These are phyloP conservation scores for Carex myosuroides DNA, from an alignment of 176 grass and related monocot species.

Conservation along the genomic window DNA sequence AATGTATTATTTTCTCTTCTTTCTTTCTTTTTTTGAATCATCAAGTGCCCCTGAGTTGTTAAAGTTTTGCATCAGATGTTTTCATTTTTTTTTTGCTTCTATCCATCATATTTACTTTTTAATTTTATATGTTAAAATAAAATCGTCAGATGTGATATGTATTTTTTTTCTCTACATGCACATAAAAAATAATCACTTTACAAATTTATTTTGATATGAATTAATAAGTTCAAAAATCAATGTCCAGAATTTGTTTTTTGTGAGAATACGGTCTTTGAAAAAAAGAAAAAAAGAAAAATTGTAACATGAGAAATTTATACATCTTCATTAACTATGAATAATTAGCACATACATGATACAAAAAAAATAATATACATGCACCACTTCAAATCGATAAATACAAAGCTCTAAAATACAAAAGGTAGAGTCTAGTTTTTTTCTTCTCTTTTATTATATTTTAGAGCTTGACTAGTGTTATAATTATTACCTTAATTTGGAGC, in stretches of 20 bases:
- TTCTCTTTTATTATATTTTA: background rate
- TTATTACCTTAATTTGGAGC: background rate
- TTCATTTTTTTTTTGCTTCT: too few species aligned
- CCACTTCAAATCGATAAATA: conserved; percentile 18
- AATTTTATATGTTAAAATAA: too few species aligned
- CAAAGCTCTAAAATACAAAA: background rate
- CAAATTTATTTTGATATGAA: too few species aligned
- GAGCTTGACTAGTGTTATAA: background rate
- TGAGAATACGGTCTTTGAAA: background rate
- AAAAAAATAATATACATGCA: conserved; percentile 13
- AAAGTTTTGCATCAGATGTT: background rate
- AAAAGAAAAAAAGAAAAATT: background rate
- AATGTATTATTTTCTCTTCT: background rate
- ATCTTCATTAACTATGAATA: background rate
- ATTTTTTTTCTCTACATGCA: too few species aligned
- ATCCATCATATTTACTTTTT: too few species aligned
- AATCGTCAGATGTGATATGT: too few species aligned
- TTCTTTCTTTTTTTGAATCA: background rate
- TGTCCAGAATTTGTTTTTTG: too few species aligned
- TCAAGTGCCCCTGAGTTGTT: background rate
- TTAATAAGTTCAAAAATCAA: too few species aligned
- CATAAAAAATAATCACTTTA: too few species aligned
- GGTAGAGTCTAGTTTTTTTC: too few species aligned
- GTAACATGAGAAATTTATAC: background rate
- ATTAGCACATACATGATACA: conserved; percentile 18